Conservation (phyloP, 306 rosid genomes). For the Boehmeria nivea region DNA sequence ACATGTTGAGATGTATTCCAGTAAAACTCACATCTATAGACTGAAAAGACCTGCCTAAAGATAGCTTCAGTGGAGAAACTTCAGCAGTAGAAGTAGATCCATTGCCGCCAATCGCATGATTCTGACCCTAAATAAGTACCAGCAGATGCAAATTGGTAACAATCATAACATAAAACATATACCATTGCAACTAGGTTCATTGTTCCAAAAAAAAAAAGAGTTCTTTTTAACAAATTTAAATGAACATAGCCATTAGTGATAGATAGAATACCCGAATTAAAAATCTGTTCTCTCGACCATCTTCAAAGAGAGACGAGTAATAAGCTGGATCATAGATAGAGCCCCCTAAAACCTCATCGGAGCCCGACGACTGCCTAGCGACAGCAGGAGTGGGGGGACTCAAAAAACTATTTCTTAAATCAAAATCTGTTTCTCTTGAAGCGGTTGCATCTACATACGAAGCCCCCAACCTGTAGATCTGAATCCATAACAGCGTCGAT, state of each 20-base stretch:
- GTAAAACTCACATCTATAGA: constrained; percentile 51
- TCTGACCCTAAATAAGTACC: constrained; percentile 37
- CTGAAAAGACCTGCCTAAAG: constrained; percentile 38
- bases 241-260: constrained; percentile 9
- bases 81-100: constrained; percentile 55
- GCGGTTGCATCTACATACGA: constrained; percentile 45
- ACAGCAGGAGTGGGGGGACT: constrained; percentile 67
- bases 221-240: constrained; percentile 4
- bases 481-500: constrained; percentile 87
- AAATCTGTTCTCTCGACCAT: constrained; percentile 53
- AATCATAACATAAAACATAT: neutral
- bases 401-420: constrained; percentile 75
- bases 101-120: constrained; percentile 38
- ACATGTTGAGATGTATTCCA: constrained; percentile 3
- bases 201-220: too few species aligned
- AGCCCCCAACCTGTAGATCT: constrained; percentile 90
- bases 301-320: constrained; percentile 80
- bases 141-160: constrained; percentile 1
- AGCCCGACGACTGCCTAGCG: constrained; percentile 55
- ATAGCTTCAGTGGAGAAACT: constrained; percentile 47
- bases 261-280: constrained; percentile 47
- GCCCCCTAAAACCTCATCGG: constrained; percentile 87
- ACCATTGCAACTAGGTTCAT: too few species aligned
- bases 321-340: constrained; percentile 79
- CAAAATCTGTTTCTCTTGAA: constrained; percentile 61